phyloP scores from a whole-genome alignment of 108 stramenopile species.

The Nitzschia putrida region DNA sequence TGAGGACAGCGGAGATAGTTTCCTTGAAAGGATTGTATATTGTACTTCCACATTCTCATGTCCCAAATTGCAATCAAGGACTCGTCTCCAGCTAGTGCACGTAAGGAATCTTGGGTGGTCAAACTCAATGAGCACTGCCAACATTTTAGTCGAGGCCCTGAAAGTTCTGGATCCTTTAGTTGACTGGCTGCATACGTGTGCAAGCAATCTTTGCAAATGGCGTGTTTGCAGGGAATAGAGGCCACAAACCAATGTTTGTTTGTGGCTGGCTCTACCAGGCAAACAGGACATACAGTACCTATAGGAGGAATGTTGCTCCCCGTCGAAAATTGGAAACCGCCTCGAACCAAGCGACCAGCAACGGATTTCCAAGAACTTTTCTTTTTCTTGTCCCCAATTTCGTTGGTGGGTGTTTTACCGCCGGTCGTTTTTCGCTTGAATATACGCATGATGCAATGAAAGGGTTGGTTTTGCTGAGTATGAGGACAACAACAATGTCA shows the following conservation, averaged over 20 bases:
- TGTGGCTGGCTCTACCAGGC: slow-evolving; percentile 27
- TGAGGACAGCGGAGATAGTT: slow-evolving; percentile 62
- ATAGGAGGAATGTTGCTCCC: slow-evolving; percentile 4
- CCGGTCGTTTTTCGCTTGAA: no score
- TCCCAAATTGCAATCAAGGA: slow-evolving; percentile 45
- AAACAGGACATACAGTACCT: slow-evolving; percentile 41
- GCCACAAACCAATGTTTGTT: slow-evolving; percentile 50
- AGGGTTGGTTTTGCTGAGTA: no score
- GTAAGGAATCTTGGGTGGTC: slow-evolving; percentile 52
- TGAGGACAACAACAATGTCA: no score
- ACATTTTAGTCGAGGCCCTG: slow-evolving; percentile 61
- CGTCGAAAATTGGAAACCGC: no score
- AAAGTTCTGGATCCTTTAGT: slow-evolving; percentile 51
- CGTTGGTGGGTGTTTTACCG: no score
- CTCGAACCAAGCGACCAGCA: no score
- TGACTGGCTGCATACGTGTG: slow-evolving; percentile 56
- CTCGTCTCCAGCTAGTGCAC: slow-evolving; percentile 40
- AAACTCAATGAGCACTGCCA: slow-evolving; percentile 58
- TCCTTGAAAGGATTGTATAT: slow-evolving; percentile 47
- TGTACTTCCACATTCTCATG: slow-evolving; percentile 51
- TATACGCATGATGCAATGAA: no score
- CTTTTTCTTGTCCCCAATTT: no score
- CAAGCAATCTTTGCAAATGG: slow-evolving; percentile 62
- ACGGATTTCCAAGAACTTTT: no score
- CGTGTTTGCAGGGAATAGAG: slow-evolving; percentile 51